Evolutionary conservation across 2,329 filamentous ascomycete genomes (phyloP).

Genomic region (Colletotrichum aenigma): DNA sequence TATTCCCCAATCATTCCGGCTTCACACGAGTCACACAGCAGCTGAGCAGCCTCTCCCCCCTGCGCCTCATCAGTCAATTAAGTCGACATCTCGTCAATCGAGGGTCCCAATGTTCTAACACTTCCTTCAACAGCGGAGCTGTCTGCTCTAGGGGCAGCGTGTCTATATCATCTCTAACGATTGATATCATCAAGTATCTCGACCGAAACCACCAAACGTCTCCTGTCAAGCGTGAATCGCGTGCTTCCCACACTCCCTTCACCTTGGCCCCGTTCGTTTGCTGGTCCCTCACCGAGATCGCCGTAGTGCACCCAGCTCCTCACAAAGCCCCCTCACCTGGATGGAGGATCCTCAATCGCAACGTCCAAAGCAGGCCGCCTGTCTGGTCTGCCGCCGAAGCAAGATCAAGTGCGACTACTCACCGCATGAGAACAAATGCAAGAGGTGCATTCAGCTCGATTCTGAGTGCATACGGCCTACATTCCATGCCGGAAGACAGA

Average conservation of each 20-base stretch:
- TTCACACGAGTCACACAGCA: conserved; percentile 16
- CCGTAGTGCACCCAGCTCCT: conserved; percentile 17
- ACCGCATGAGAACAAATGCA: conserved; percentile 56
- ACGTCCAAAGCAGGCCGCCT: conserved; percentile 52
- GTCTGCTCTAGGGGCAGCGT: conserved; percentile 20
- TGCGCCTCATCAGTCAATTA: not conserved
- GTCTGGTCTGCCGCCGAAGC: conserved; percentile 67
- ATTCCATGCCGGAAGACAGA: conserved; percentile 76
- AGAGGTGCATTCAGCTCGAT: conserved; percentile 62
- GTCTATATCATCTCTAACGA: conserved; percentile 10
- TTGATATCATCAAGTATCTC: not conserved
- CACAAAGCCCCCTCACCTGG: conserved; percentile 19
- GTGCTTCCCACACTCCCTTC: not conserved
- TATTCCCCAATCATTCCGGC: conserved; percentile 14
- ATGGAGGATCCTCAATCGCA: conserved; percentile 20
- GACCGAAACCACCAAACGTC: not conserved
- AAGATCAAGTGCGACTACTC: conserved; percentile 71
- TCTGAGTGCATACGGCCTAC: conserved; percentile 70
- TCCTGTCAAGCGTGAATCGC: not conserved
- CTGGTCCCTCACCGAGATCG: conserved; percentile 9
- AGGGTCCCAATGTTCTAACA: conserved; percentile 1
- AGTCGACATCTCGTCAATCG: conserved; percentile 13
- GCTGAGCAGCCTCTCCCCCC: not conserved
- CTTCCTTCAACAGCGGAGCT: conserved; percentile 21
- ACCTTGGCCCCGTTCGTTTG: not conserved